Percentiles rank a stretch among this genome's conserved stretches.
Evolutionary conservation across 257 asterid genomes (phyloP).

Genomic region (Buddleja alternifolia): DNA sequence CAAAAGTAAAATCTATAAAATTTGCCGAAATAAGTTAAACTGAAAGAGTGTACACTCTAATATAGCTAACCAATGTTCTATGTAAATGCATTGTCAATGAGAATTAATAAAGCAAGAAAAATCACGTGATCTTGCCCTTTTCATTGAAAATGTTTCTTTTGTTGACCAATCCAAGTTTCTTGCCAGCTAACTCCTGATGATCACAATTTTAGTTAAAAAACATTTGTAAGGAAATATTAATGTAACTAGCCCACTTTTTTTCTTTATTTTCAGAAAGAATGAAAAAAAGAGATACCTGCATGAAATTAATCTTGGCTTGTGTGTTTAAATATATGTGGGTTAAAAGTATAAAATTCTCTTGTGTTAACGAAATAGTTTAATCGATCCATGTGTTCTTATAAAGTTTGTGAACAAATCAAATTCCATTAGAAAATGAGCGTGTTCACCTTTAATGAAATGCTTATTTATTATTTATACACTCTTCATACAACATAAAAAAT

Average conservation of each 20-base stretch:
- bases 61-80: conserved; percentile 25
- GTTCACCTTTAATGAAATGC: too few relatives aligned
- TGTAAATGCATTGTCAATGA: conserved; percentile 11
- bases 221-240: background rate
- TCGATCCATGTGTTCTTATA: too few relatives aligned
- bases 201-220: conserved; percentile 10
- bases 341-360: too few relatives aligned
- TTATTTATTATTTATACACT: too few relatives aligned
- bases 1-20: conserved; percentile 7
- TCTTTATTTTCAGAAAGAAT: background rate
- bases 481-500: too few relatives aligned
- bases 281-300: too few relatives aligned
- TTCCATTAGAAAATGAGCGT: too few relatives aligned
- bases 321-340: too few relatives aligned
- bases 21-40: conserved; percentile 37
- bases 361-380: too few relatives aligned
- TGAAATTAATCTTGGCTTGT: too few relatives aligned
- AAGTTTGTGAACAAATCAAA: too few relatives aligned
- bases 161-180: conserved; percentile 53
- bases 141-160: conserved; percentile 43
- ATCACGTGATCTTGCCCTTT: conserved; percentile 48
- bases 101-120: conserved; percentile 6
- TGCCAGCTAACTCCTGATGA: conserved; percentile 37
- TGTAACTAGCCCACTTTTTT: background rate
- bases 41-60: conserved; percentile 17